Base-by-base conservation (phyloP, 768 basidiomycete genomes). In the Auricularia sp. region DNA sequence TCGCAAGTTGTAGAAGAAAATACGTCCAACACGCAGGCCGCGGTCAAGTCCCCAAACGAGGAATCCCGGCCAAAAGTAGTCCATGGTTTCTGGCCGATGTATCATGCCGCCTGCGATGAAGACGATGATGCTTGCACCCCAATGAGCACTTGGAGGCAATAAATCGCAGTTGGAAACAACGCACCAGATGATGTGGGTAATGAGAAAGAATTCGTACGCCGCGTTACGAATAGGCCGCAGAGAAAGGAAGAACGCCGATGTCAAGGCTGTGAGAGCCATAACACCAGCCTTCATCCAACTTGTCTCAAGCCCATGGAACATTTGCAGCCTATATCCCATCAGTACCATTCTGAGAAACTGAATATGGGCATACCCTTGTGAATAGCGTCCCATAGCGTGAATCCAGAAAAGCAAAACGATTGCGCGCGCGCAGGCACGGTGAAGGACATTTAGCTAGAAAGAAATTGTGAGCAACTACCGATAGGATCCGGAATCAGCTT, bases 21-120 rank as follows among this genome's bases (percentile, higher is more conserved):
- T 69, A 11, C 84, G 81, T 16, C 75, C 63, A n/a, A 77, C 10
- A 16, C 85, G 82, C 56, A 84, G 66, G 33, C 78, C 64, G 44
- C 83, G 79, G 68, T 87, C 86, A 54, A 86, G 67, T 0, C 75
- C 82, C 84, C 84, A 85, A 66, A 86, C 66, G 62, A 81, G 62
- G 67, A 86, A 76, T 0, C 79, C 72, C 3, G 83, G 82, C 79
- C 56, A 59, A 33, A 59, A 59, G 56, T 59, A 59, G 23, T 59
- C 23, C 34, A n/a, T 59, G 11, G 23, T 23, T 34, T 59, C 56
- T 6, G 56, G 56, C 4, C 56, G 23, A 59, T 59, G 56, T 10
- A 59, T 23, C 29, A 33, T 33, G 65, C 73, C 76, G 1, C 68
- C 72, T 18, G 73, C 72, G 36, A 74, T 44, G 44, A 77, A 69